These are phyloP conservation scores for Triticum dicoccoides DNA, from an alignment of 176 grass and related monocot species.

Conservation along the genomic window DNA sequence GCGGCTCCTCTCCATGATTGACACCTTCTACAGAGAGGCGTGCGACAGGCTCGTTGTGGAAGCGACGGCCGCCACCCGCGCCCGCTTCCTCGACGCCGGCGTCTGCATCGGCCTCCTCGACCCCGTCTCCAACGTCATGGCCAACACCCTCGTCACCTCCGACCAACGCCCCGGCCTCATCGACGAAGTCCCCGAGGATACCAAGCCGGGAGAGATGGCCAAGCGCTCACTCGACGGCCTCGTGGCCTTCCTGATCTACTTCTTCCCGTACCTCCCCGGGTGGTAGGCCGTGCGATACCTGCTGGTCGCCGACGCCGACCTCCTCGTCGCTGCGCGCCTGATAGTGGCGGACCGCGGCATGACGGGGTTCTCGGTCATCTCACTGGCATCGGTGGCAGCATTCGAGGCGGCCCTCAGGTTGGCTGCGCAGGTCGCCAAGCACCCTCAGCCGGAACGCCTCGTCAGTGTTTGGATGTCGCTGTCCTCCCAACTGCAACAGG, in stretches of 20 bases:
- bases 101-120: slow-evolving; percentile 29
- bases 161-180: neutral
- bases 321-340: neutral
- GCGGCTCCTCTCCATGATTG: slow-evolving; percentile 26
- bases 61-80: neutral
- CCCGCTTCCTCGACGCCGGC: slow-evolving; percentile 21
- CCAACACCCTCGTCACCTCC: slow-evolving; percentile 15
- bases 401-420: neutral
- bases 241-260: slow-evolving; percentile 21
- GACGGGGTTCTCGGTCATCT: neutral
- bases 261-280: slow-evolving; percentile 28
- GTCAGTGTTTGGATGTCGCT: neutral
- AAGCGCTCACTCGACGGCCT: neutral
- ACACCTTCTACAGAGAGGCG: neutral
- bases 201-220: neutral
- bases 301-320: slow-evolving; percentile 22
- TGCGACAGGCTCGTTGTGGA: neutral
- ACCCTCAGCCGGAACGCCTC: neutral
- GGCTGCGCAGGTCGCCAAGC: neutral
- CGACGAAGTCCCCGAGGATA: neutral
- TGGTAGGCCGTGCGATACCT: slow-evolving; percentile 33
- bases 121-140: slow-evolving; percentile 29
- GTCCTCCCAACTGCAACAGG: neutral
- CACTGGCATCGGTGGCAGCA: neutral
- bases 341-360: slow-evolving; percentile 26